A percentile compares a stretch with the other conserved stretches of the same genome.
phyloP scores from a whole-genome alignment of 1,139 yeast genomes.

The Candida pseudoviswanathii region DNA sequence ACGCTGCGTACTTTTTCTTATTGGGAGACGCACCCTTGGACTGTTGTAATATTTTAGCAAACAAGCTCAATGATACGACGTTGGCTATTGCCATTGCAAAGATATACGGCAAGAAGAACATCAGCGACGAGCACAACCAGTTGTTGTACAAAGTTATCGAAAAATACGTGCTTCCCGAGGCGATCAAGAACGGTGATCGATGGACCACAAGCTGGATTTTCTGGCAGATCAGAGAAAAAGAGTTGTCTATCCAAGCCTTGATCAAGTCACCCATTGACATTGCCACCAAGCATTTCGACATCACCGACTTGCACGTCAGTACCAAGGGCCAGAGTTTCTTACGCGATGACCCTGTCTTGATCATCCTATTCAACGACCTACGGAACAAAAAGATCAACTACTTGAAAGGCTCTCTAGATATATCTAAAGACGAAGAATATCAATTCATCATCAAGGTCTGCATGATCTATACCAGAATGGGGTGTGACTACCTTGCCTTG shows the following conservation, averaged over 20 bases:
- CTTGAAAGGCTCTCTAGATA: constrained; percentile 48
- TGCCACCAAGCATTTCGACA: constrained; percentile 26
- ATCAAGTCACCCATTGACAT: constrained; percentile 56
- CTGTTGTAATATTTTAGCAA: constrained; percentile 71
- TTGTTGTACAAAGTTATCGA: constrained; percentile 54
- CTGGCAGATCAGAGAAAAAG: constrained; percentile 62
- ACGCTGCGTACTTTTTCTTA: constrained; percentile 88
- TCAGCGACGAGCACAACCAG: constrained; percentile 12
- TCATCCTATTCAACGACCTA: constrained; percentile 64
- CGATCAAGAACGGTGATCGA: constrained; percentile 65
- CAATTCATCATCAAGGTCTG: constrained; percentile 64
- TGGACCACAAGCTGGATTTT: constrained; percentile 86
- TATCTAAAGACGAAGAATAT: constrained; percentile 57
- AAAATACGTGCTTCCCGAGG: constrained; percentile 56
- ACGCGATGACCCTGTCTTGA: constrained; percentile 80
- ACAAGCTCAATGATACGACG: constrained; percentile 64
- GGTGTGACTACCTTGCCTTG: constrained; percentile 79
- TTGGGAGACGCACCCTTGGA: constrained; percentile 79
- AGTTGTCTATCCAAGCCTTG: constrained; percentile 63
- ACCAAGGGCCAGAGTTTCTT: constrained; percentile 49
- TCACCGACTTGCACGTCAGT: constrained; percentile 20
- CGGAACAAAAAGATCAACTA: constrained; percentile 52
- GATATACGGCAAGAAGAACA: constrained; percentile 42
- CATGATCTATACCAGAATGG: constrained; percentile 79
- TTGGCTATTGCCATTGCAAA: constrained; percentile 83